Evolutionary conservation across 73 alveolate species (phyloP).

Genomic region (Durusdinium trenchii): DNA sequence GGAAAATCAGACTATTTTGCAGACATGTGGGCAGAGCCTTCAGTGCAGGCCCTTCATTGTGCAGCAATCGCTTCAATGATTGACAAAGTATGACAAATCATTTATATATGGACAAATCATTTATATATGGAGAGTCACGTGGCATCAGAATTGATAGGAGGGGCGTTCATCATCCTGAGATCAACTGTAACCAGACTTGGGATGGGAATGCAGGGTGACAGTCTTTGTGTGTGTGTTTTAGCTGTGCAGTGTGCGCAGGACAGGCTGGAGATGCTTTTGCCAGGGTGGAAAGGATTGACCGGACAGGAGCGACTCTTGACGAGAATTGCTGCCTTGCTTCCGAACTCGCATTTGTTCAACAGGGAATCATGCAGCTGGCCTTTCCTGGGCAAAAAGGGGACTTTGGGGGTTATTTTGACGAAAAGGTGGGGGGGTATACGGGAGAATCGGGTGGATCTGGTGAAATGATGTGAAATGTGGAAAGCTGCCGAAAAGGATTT

Average conservation of each 20-base stretch:
- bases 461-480: too few relatives aligned
- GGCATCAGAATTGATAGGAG: too few relatives aligned
- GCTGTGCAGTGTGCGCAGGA: slow-evolving; percentile 58
- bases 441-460: too few relatives aligned
- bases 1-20: slow-evolving; percentile 90
- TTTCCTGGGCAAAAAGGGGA: not conserved
- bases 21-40: slow-evolving; percentile 69
- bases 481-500: too few relatives aligned
- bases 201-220: not conserved
- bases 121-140: not conserved
- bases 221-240: not conserved
- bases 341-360: not conserved
- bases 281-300: slow-evolving; percentile 71
- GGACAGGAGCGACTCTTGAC: slow-evolving; percentile 44
- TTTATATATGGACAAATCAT: not conserved
- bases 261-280: slow-evolving; percentile 37
- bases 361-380: not conserved
- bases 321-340: not conserved
- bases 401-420: too few relatives aligned
- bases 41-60: slow-evolving; percentile 18
- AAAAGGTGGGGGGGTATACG: too few relatives aligned
- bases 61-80: not conserved
- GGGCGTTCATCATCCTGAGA: too few relatives aligned
- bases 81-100: not conserved
- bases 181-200: not conserved